These are phyloP conservation scores for Nakaseomyces sp. DNA, from an alignment of 1,139 yeast species.

Conservation along the genomic window DNA sequence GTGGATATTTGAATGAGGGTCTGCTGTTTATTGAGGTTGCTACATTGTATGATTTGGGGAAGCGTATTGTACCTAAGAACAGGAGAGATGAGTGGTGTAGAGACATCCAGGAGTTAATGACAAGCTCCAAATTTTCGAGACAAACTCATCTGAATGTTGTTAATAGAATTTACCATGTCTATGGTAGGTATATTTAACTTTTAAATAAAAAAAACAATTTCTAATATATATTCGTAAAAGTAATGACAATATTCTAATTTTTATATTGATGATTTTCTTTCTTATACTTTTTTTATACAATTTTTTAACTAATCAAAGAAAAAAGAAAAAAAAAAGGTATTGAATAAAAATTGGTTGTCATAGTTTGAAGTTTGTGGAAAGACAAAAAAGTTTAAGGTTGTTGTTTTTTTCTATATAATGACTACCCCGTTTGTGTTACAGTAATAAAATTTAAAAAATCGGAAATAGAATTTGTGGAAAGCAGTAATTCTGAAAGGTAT, in stretches of 20 bases:
- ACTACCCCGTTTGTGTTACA: no score
- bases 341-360: no score
- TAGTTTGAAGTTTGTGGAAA: no score
- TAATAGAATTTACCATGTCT: conserved; percentile 48
- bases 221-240: neutral
- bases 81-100: conserved; percentile 44
- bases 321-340: neutral
- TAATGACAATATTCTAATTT: neutral
- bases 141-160: conserved; percentile 39
- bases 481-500: no score
- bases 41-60: conserved; percentile 44
- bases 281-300: no score
- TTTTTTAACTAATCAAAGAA: no score
- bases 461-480: no score
- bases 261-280: no score
- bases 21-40: conserved; percentile 49
- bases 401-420: no score
- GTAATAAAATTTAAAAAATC: no score
- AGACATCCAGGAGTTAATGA: conserved; percentile 46
- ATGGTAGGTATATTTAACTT: conserved; percentile 35
- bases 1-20: conserved; percentile 35
- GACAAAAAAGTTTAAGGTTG: no score
- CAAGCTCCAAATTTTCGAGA: conserved; percentile 25
- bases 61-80: conserved; percentile 39
- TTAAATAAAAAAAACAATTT: neutral